Percentiles rank a stretch among this genome's conserved stretches.
Evolutionary conservation across 306 rosid species (phyloP).

Genomic region (Clitoria ternatea): DNA sequence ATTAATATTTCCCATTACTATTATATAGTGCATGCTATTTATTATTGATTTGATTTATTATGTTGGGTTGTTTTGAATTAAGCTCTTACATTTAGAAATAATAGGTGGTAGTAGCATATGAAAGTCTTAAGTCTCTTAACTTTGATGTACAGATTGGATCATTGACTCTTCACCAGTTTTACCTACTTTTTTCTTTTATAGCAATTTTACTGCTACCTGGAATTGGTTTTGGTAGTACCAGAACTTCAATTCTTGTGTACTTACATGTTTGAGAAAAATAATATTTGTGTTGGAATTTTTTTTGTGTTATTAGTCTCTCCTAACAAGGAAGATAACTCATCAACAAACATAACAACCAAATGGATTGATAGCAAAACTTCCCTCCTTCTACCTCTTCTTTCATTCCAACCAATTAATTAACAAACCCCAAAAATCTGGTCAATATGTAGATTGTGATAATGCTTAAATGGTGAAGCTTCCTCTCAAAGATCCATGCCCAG

Average conservation of each 20-base stretch:
- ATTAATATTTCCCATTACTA: too few species aligned
- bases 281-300: conserved; percentile 22
- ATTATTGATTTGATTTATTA: too few species aligned
- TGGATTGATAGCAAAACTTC: conserved; percentile 2
- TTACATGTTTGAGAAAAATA: conserved; percentile 26
- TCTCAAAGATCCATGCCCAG: conserved; percentile 14
- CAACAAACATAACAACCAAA: conserved; percentile 47
- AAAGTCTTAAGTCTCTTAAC: conserved; percentile 30
- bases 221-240: conserved; percentile 46
- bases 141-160: conserved; percentile 30
- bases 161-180: conserved; percentile 65
- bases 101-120: conserved; percentile 4
- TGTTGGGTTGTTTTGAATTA: neutral
- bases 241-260: conserved; percentile 33
- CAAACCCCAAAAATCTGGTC: conserved; percentile 28
- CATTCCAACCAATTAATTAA: conserved; percentile 44
- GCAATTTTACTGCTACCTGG: conserved; percentile 14
- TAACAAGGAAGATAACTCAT: conserved; percentile 44
- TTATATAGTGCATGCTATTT: too few species aligned
- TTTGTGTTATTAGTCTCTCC: conserved; percentile 41
- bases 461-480: conserved; percentile 30
- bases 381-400: neutral
- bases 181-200: conserved; percentile 41
- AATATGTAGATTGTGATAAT: conserved; percentile 21
- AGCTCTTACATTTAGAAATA: neutral